Evolutionary conservation across 176 grass and related monocot species (phyloP), one percentile per base, ranked within the genome.

Genomic region (Lolium rigidum): DNA sequence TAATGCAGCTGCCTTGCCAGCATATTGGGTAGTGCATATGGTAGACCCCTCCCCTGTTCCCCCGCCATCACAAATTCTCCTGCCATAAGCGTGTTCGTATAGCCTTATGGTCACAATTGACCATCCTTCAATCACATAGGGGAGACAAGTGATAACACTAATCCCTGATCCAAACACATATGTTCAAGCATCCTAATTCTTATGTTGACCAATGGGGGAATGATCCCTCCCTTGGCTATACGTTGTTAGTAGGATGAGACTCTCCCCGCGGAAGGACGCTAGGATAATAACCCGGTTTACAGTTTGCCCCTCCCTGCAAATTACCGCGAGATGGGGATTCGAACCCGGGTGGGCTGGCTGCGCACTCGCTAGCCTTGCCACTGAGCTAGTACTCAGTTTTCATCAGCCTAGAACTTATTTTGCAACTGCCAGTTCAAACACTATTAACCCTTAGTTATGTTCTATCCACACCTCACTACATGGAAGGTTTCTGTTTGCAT

Each of bases 11-110:
- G 24, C 79, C 47, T 81, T 87, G 56, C 69, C 24, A 25, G 50
- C n/a, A 79, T 79, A 79, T 80, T 60, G 39, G 65, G 10, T 79
- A 79, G 39, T 24, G 41, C 17, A 6, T 49, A 48, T 73, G 55
- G 50, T 70, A 52, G 50, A 15, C 50, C 50, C 50, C 50, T 52
- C 41, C 41, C 41, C 41, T 43, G 41, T 43, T 43, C 41, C 41
- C 7, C 5, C 41, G 41, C 41, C 41, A 43, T 7, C 41, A 43
- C 41, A 43, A 43, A 43, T 43, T 43, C 5, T 43, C 41, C 46
- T 47, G 46, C 1, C 10, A 78, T 17, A 78, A 84, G 56, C 18
- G 7, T 75, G 56, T 63, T 61, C 17, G 41, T 47, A 47, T 47
- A 47, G 9, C 46, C 41, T n/a, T 39, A 38, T 69, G 56, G 49